Evolutionary conservation across 164 flowering plant species (phyloP), one percentile per base, ranked within the genome.

Genomic region (Piper betle): DNA sequence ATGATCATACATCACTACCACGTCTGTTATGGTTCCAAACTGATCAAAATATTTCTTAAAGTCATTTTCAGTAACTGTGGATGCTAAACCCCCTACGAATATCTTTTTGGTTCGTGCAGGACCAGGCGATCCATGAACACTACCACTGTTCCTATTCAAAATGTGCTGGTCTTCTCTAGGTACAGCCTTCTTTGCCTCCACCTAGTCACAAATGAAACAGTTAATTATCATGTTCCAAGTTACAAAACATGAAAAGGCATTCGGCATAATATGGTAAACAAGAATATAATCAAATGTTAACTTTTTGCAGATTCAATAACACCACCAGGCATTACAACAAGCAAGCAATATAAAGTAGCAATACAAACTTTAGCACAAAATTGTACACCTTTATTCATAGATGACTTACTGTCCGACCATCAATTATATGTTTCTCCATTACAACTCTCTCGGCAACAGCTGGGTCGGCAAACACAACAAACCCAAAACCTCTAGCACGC

Each of bases 401-500:
- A 56, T 18, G 43, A 77, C 94, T 80, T 69, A 91, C 97, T 52
- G 80, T 80, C 73, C 96, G 80, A 41, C 96, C 94, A 79, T 84
- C 96, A 53, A 88, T 85, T 68, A 69, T 75, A 68, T 91, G 96
- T 66, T 86, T 91, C 15, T 88, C 89, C 80, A 72, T 78, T 53
- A 82, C 80, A 58, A 88, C 96, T 76, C 86, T 77, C 61, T 88
- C 96, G 0, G 94, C 94, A 69, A 86, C 90, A 64, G 74, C 74
- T 68, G 94, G 94, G 71, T 91, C 94, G 3, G 88, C 80, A 73
- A 86, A 91, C 62, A 86, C 86, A 50, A 91, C 71, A 54, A 91
- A 91, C 58, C 97, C 97, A 60, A 91, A 91, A 39, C 96, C 96
- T 62, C 97, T 87, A 41, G 94, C 92, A 62, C 94, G 87, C 10